Percentiles rank a stretch among this genome's conserved stretches.
Conservation (phyloP, 129 eudicot species). For the Lonicera japonica region DNA sequence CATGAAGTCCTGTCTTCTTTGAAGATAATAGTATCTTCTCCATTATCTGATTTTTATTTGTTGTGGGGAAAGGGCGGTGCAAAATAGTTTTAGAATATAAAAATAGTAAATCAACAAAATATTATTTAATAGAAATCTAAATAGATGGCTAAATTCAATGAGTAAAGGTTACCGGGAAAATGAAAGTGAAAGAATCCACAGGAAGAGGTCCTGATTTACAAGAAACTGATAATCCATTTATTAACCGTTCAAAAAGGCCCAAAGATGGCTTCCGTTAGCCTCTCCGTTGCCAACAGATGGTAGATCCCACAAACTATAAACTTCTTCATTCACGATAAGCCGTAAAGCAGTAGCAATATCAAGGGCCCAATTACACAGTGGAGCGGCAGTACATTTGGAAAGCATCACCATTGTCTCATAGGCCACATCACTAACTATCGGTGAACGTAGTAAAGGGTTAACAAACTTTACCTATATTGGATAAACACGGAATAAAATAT, state of each 20-base stretch:
- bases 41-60: conserved; percentile 44
- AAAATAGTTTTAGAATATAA: background rate
- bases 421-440: conserved; percentile 74
- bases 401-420: conserved; percentile 86
- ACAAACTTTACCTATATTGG: conserved; percentile 63
- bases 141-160: background rate
- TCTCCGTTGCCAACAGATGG: conserved; percentile 53
- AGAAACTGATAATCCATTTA: conserved; percentile 63
- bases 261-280: conserved; percentile 35
- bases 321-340: conserved; percentile 60
- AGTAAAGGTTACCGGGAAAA: conserved; percentile 68
- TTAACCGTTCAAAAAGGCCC: conserved; percentile 73
- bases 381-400: conserved; percentile 76
- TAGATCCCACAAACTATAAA: conserved; percentile 44
- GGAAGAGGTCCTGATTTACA: conserved; percentile 91
- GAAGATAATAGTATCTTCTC: conserved; percentile 82
- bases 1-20: conserved; percentile 89
- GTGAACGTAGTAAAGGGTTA: conserved; percentile 69
- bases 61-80: background rate
- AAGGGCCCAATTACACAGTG: conserved; percentile 84
- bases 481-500: background rate
- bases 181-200: conserved; percentile 79
- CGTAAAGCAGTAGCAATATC: conserved; percentile 93
- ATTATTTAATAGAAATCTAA: background rate
- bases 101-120: background rate